Conservation (phyloP, 2,329 filamentous ascomycete genomes). For the Botrytis deweyae region DNA sequence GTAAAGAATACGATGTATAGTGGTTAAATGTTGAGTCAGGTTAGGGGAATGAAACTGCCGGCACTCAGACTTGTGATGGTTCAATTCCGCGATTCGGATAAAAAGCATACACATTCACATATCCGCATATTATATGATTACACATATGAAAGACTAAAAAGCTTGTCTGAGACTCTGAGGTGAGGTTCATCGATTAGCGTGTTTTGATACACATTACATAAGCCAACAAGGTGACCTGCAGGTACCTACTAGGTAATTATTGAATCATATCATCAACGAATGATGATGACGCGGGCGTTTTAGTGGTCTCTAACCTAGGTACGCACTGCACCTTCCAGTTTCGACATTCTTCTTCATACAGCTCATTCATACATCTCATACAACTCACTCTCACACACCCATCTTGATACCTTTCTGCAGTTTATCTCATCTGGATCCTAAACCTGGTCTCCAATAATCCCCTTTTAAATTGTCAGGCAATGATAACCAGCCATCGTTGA, state of each 20-base stretch:
- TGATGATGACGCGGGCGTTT: conserved; percentile 8
- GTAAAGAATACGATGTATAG: background rate
- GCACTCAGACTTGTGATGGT: background rate
- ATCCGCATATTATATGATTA: background rate
- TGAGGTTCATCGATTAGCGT: background rate
- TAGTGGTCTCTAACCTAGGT: background rate
- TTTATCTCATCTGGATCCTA: background rate
- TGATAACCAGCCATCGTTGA: background rate
- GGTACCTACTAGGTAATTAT: background rate
- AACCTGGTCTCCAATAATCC: background rate
- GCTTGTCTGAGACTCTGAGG: background rate
- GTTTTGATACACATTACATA: background rate
- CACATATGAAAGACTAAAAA: background rate
- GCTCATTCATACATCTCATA: background rate
- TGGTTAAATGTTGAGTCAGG: background rate
- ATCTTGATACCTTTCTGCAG: conserved; percentile 6
- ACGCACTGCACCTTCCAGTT: background rate
- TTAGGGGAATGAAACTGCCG: background rate
- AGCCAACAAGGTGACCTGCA: background rate
- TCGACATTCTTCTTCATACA: background rate
- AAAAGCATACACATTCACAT: background rate
- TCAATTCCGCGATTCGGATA: background rate
- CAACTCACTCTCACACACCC: background rate
- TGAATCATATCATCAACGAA: background rate
- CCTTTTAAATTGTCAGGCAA: background rate